Base-by-base conservation (phyloP, 805 yeast genomes). In the Danielia oregonensis region DNA sequence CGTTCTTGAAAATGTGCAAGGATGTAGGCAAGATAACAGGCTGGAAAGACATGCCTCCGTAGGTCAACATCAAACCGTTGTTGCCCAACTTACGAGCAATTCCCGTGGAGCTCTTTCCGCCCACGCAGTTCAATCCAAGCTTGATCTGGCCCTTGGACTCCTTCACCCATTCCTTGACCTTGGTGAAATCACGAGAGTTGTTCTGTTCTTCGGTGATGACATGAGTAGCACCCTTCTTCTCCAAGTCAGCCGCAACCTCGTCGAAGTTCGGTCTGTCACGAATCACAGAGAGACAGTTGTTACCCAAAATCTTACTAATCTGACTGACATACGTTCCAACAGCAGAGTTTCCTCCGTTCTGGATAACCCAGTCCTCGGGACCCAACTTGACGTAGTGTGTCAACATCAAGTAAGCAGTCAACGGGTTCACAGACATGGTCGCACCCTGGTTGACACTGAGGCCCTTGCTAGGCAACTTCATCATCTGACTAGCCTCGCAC, bases 31-130 rank as follows among this genome's bases (percentile, higher is more conserved):
- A 61, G n/a, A 77, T 74, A 8, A 93, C 94, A 2, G 98, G 98
- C 63, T 86, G 89, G 70, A 82, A 79, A 3, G 97, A 86, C 98
- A 93, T 93, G 24, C 95, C 97, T 22, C 99, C 99, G 54, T 93
- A 93, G 1, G 97, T 87, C 48, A 88, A 76, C 69, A 93, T 65
- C 30, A 79, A 73, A 1, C 93, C 95, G 48, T 85, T 78, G 11
- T 68, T 63, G 24, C 78, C 79, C 36, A 93, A 70, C 57, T 88
- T 91, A 47, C 96, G 73, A 7, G 95, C 91, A 48, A 93, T 70
- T 26, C 82, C 82, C 0, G 95, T 71, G 14, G 87, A 76, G 24
- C 87, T 82, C 40, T 82, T 74, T 22, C 99, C 99, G 35, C 98
- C 97, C 23, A 94, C 91, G 52, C 95, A 86, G 62, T 93, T 93